A percentile compares a stretch with the other conserved stretches of the same genome.
Conservation (phyloP, 192 early-diverging fungal species). For the Mortierella claussenii region DNA sequence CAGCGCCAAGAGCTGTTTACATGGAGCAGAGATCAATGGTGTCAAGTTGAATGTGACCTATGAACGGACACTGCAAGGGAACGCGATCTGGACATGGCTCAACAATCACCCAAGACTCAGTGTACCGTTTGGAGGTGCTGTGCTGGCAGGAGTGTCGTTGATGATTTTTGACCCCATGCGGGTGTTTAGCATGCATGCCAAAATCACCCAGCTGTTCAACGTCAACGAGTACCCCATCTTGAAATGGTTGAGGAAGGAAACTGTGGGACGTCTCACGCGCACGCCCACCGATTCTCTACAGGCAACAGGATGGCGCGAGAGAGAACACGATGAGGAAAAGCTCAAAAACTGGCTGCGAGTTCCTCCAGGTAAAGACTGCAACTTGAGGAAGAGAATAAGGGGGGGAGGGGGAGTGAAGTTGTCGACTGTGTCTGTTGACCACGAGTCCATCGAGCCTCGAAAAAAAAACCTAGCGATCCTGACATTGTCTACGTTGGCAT, state of each 20-base stretch:
- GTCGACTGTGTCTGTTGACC: no score
- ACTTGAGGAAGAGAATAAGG: no score
- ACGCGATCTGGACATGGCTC: slow-evolving; percentile 40
- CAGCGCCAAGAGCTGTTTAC: slow-evolving; percentile 90
- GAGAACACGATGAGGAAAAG: slow-evolving; percentile 63
- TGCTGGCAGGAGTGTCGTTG: slow-evolving; percentile 83
- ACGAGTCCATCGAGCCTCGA: no score
- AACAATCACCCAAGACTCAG: slow-evolving; percentile 30
- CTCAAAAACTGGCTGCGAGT: slow-evolving; percentile 68
- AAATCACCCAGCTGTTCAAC: slow-evolving; percentile 85
- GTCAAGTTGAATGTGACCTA: slow-evolving; percentile 75
- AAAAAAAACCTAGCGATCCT: no score
- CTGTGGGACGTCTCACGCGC: slow-evolving; percentile 56
- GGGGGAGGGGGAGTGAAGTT: no score
- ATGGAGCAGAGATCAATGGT: slow-evolving; percentile 76
- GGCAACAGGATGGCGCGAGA: slow-evolving; percentile 62
- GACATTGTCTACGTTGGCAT: not conserved
- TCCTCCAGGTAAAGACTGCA: slow-evolving; percentile 56
- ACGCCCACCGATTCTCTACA: slow-evolving; percentile 26
- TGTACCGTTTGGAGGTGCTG: slow-evolving; percentile 28
- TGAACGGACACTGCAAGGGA: slow-evolving; percentile 60
- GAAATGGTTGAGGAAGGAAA: slow-evolving; percentile 67
- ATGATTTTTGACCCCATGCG: slow-evolving; percentile 92
- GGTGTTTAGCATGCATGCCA: slow-evolving; percentile 88
- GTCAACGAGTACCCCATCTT: slow-evolving; percentile 67